Evolutionary conservation across 345 rosid species (phyloP).

Genomic region (Brassica cretica): DNA sequence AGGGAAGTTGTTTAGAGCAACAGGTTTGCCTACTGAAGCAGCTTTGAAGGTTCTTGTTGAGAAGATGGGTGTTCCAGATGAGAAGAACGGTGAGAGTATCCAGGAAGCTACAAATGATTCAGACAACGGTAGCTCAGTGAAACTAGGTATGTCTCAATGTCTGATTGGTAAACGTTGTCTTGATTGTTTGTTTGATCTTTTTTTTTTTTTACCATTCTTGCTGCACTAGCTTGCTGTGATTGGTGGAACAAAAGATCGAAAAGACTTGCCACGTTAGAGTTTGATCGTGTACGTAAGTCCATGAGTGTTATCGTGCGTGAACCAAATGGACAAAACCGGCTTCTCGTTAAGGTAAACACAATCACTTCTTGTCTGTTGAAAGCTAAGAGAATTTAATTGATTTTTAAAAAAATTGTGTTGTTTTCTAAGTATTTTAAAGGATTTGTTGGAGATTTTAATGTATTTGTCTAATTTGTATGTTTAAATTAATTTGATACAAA

Average conservation of each 20-base stretch:
- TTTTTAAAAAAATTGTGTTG: too few relatives aligned
- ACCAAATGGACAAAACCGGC: slow-evolving; percentile 65
- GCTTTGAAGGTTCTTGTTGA: slow-evolving; percentile 92
- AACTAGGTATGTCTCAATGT: slow-evolving; percentile 52
- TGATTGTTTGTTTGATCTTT: not conserved
- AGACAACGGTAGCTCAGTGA: slow-evolving; percentile 61
- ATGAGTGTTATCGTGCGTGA: slow-evolving; percentile 81
- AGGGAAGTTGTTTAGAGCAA: slow-evolving; percentile 74
- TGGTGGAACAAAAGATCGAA: slow-evolving; percentile 80
- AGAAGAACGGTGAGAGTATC: slow-evolving; percentile 45
- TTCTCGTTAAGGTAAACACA: slow-evolving; percentile 74
- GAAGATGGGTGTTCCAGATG: slow-evolving; percentile 80
- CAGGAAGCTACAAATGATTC: slow-evolving; percentile 59
- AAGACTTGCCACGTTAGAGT: slow-evolving; percentile 79
- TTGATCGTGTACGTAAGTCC: slow-evolving; percentile 84
- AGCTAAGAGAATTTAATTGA: not conserved
- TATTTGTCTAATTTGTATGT: too few relatives aligned
- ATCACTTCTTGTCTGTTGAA: not conserved
- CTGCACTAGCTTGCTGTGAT: slow-evolving; percentile 60
- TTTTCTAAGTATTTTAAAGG: too few relatives aligned
- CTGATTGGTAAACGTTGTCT: not conserved
- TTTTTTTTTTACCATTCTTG: not conserved
- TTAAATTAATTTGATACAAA: too few relatives aligned
- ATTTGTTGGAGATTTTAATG: too few relatives aligned
- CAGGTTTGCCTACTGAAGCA: slow-evolving; percentile 96